Conservation (phyloP, 139 green algal species). For the Dunaliella primolecta region DNA sequence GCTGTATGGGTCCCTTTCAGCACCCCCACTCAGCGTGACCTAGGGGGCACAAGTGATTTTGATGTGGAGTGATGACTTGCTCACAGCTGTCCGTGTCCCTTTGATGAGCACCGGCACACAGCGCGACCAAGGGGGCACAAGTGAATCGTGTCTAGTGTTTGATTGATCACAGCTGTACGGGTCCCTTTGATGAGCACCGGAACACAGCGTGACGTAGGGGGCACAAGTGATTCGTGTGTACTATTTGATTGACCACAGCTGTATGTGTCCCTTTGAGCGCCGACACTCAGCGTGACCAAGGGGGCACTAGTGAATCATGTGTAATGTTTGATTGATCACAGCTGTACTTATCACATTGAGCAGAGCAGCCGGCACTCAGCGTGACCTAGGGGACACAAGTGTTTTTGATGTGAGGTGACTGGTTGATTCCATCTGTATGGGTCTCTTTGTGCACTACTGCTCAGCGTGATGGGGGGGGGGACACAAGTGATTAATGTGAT, state of each 20-base stretch:
- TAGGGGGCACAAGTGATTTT: neutral
- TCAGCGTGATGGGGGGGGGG: neutral
- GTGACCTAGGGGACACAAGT: neutral
- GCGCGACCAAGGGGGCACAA: neutral
- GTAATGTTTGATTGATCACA: no score
- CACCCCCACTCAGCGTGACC: neutral
- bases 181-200: neutral
- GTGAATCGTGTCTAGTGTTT: no score
- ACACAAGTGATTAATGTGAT: no score
- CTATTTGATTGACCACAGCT: neutral
- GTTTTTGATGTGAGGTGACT: no score
- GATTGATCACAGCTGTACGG: no score
- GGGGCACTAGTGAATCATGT: no score
- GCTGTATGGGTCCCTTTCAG: neutral
- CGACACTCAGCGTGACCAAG: neutral
- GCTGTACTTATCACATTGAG: neutral
- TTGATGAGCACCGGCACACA: neutral
- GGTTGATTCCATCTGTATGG: neutral
- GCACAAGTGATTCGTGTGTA: neutral
- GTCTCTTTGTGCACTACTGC: neutral
- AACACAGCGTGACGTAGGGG: neutral
- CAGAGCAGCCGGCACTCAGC: neutral
- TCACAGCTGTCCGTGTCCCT: neutral
- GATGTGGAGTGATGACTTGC: neutral
- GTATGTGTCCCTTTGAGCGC: neutral